Evolutionary conservation across 2,329 filamentous ascomycete species (phyloP), one percentile per base, ranked within the genome.

Genomic region (Sporothrix euskadiensis): DNA sequence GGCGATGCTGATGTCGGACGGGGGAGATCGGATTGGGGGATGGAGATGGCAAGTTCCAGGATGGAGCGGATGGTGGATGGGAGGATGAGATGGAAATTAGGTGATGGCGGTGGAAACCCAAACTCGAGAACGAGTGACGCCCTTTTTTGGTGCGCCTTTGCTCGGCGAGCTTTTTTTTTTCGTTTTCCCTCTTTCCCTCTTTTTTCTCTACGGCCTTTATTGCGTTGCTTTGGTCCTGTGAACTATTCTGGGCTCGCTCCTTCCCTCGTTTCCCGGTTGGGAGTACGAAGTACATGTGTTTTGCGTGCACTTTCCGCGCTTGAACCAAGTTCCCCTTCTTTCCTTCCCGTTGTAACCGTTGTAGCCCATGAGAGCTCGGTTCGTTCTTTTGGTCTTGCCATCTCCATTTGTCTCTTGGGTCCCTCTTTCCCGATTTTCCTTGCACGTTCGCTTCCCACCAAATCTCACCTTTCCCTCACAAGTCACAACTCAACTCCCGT

Each of bases 91-190:
- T 68, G 72, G 71, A 74, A 73, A 73, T 66, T 61, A 44, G 54
- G 66, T 61, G 74, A 73, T 30, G 74, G 72, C 70, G 66, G 74
- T 75, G 74, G 74, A 74, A 74, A 65, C 57, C 68, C 52, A 35
- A 22, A 30, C 47, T 68, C 57, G 26, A 56, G 61, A 54, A 69
- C 65, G 59, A 74, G 72, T 69, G 73, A 72, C 73, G 69, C 66
- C 65, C 63, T 54, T 66, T 72, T 74, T 75, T 74, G 73, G 74
- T 74, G 74, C 72, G 74, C 70, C 74, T 74, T 74, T 73, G 57
- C 73, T 71, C 72, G 72, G 71, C 75, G 74, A 76, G 30, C 61
- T 39, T 73, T 73, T 74, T 75, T 72, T 32, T 22, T 14, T 22
- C 26, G 74, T 72, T 32, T 22, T n/a, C 32, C 26, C 71, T 71